Evolutionary conservation across 768 basidiomycete genomes (phyloP), one percentile per base, ranked within the genome.

Genomic region (Cystobasidiopsis lactophilus): DNA sequence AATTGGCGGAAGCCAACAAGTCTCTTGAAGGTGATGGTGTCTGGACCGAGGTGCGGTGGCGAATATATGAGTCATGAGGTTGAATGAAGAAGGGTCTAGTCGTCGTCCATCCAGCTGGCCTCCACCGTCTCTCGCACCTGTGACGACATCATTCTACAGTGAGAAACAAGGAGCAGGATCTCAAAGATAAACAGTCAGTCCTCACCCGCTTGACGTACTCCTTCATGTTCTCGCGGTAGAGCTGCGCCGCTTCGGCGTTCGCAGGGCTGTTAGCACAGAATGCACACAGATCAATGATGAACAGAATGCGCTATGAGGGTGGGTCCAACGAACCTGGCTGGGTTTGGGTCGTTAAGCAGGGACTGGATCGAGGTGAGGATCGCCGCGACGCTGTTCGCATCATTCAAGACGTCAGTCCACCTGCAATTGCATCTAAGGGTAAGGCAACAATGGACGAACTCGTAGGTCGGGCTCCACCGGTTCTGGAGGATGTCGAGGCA

Each of bases 401-500:
- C n/a, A n/a, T n/a, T n/a, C n/a, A n/a, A n/a, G n/a, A n/a, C n/a
- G n/a, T n/a, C n/a, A n/a, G n/a, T n/a, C n/a, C n/a, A n/a, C n/a
- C n/a, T n/a, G n/a, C n/a, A n/a, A n/a, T n/a, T n/a, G n/a, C n/a
- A n/a, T n/a, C n/a, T n/a, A n/a, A n/a, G n/a, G n/a, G n/a, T n/a
- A n/a, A n/a, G n/a, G n/a, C n/a, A n/a, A n/a, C n/a, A n/a, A n/a
- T n/a, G n/a, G n/a, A n/a, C n/a, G n/a, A n/a, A n/a, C 64, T 98
- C 93, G 68, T 98, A 98, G 1, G 93, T 96, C 5, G 93, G 93
- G 24, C 82, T 85, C 93, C 93, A 98, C 23, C 93, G 74, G 65
- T 98, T 98, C 71, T 98, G 93, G 33, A 98, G 75, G 63, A 96
- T 98, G 67, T 96, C 93, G 48, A 98, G 74, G 65, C 93, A 98